Percentiles rank a stretch among this genome's conserved stretches.
These are phyloP conservation scores for Aspergillus funiculosus DNA, from an alignment of 495 filamentous ascomycete genomes.

Conservation along the genomic window DNA sequence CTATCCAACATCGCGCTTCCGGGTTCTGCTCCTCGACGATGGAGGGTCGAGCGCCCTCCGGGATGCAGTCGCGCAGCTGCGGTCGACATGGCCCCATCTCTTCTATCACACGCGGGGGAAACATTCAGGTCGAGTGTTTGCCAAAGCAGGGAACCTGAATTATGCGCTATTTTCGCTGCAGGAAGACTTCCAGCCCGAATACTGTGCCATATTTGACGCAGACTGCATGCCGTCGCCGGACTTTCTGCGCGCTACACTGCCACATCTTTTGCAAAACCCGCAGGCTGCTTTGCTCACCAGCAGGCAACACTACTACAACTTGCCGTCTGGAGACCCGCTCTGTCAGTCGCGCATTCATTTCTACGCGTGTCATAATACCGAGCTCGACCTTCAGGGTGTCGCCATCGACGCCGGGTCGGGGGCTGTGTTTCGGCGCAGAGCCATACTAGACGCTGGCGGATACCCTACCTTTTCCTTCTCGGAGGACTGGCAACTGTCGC, in stretches of 20 bases:
- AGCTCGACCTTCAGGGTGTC: conserved; percentile 21
- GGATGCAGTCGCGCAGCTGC: conserved; percentile 24
- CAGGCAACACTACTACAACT: conserved; percentile 47
- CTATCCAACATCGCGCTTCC: conserved; percentile 42
- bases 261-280: conserved; percentile 41
- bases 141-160: conserved; percentile 54
- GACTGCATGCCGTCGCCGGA: conserved; percentile 44
- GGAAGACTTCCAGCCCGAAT: conserved; percentile 38
- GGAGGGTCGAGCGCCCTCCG: conserved; percentile 34
- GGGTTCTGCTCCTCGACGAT: conserved; percentile 49
- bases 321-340: conserved; percentile 44
- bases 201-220: conserved; percentile 34
- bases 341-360: conserved; percentile 41
- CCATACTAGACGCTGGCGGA: conserved; percentile 41
- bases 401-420: conserved; percentile 45
- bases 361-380: conserved; percentile 33
- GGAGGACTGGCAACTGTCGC: conserved; percentile 47
- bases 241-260: conserved; percentile 46
- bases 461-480: conserved; percentile 47
- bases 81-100: conserved; percentile 31
- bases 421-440: conserved; percentile 40
- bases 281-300: conserved; percentile 29
- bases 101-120: conserved; percentile 43
- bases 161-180: conserved; percentile 40
- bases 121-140: conserved; percentile 35